A percentile compares a stretch with the other conserved stretches of the same genome.
These are phyloP conservation scores for Coemansia sp. DNA, from an alignment of 192 early-diverging fungal species.

Conservation along the genomic window DNA sequence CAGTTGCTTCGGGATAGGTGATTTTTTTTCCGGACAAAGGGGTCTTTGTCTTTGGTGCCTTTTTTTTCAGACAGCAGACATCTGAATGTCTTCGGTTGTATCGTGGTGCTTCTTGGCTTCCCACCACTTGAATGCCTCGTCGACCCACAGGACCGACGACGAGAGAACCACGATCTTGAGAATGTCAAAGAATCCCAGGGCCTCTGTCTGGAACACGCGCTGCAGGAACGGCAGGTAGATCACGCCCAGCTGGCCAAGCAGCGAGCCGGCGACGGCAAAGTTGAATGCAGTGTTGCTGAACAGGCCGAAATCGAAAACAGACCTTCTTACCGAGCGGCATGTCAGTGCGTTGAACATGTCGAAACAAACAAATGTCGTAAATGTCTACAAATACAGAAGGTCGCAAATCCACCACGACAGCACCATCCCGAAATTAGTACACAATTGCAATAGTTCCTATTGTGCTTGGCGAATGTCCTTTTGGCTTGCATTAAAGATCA, in stretches of 20 bases:
- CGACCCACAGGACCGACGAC: constrained; percentile 79
- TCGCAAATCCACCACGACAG: background rate
- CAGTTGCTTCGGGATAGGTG: background rate
- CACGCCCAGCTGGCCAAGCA: constrained; percentile 84
- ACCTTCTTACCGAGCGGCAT: constrained; percentile 84
- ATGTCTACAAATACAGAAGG: constrained; percentile 64
- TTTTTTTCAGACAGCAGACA: constrained; percentile 33
- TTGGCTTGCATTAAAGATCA: background rate
- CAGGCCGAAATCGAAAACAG: constrained; percentile 77
- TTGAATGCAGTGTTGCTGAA: constrained; percentile 90
- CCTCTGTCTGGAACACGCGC: constrained; percentile 89
- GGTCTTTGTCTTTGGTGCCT: no score
- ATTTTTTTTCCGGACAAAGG: background rate
- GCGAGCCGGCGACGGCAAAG: constrained; percentile 73
- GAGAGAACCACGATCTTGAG: constrained; percentile 67
- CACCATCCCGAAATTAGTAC: background rate
- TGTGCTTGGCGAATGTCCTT: background rate
- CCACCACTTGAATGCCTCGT: constrained; percentile 80
- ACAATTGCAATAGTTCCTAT: background rate
- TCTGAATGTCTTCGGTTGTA: constrained; percentile 45
- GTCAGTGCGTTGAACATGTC: constrained; percentile 94
- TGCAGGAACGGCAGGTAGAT: constrained; percentile 91
- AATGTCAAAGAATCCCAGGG: constrained; percentile 73
- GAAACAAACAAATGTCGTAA: constrained; percentile 94
- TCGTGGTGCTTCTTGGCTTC: constrained; percentile 22